Evolutionary conservation across 768 basidiomycete genomes (phyloP).

Genomic region (Flagelloscypha sp.): DNA sequence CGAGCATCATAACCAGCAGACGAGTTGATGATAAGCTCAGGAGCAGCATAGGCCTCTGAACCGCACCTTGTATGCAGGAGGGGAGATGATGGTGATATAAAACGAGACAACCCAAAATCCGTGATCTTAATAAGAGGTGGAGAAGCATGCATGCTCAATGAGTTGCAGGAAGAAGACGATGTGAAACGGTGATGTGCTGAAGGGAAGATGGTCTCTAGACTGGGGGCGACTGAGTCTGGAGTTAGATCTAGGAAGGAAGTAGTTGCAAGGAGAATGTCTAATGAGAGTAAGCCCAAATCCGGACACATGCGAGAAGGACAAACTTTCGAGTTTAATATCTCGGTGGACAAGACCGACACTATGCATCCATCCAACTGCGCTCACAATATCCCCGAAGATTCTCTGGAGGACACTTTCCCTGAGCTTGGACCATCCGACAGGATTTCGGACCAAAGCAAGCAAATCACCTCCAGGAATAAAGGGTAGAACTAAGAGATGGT

Average conservation of each 20-base stretch:
- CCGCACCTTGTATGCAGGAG: constrained; percentile 76
- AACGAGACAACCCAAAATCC: constrained; percentile 85
- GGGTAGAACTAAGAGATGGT: constrained; percentile 76
- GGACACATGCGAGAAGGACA: constrained; percentile 15
- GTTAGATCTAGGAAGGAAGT: not conserved
- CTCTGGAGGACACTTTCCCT: constrained; percentile 49
- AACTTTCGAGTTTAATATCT: constrained; percentile 84
- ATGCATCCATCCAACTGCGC: constrained; percentile 85
- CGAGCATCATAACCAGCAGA: constrained; percentile 69
- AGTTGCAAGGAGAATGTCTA: too few species aligned
- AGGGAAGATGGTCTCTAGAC: too few species aligned
- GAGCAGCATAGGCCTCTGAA: constrained; percentile 82
- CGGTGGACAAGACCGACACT: constrained; percentile 78
- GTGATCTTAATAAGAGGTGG: constrained; percentile 73
- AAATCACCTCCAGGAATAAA: constrained; percentile 75
- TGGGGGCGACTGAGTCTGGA: not conserved
- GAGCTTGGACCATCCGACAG: constrained; percentile 33
- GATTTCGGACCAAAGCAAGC: constrained; percentile 62
- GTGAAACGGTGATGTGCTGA: too few species aligned
- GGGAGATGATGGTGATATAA: constrained; percentile 58
- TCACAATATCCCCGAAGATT: constrained; percentile 70
- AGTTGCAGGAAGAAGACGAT: too few species aligned
- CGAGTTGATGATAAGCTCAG: constrained; percentile 56
- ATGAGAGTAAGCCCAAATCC: too few species aligned
- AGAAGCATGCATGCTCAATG: too few species aligned